Evolutionary conservation across 345 rosid genomes (phyloP), one percentile per base, ranked within the genome.

Genomic region (Gossypium thurberi): DNA sequence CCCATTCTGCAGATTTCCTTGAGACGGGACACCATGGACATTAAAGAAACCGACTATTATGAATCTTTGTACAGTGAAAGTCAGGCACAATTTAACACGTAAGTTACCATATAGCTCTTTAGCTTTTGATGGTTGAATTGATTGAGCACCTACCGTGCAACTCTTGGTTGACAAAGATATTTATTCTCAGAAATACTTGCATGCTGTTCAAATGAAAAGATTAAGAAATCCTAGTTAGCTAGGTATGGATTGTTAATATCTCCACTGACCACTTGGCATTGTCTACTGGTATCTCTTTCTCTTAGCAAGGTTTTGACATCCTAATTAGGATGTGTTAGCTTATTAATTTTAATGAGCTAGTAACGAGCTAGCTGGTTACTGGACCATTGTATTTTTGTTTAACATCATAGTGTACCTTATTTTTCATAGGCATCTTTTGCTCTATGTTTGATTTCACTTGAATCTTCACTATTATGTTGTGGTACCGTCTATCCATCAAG

Each of bases 71-170:
- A 94, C 77, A 88, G 83, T 81, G 89, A 95, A 78, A 92, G 98
- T 75, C 96, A 83, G 81, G 81, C 99, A 62, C 89, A 90, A 78
- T 95, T 95, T 80, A 90, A 90, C 80, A 92, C 99, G 99, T 88
- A 81, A 50, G 84, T 68, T 57, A 23, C 65, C 59, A 75, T 72
- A 53, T 81, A 17, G 51, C 73, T 53, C 70, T 70, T 43, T 62
- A 66, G 37, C 57, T 75, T 71, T 78, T 71, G 51, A 42, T 55
- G 11, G 46, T 67, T 42, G 55, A 71, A 56, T 46, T 42, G 37
- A 14, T 37, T 51, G 33, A 2, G 40, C 8, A 21, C 33, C 53
- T 12, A 21, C 2, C 21, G 4, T 65, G 7, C 70, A 46, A 65
- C 33, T 48, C 71, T 47, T 23, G 21, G 57, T 67, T 48, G 3